These are phyloP conservation scores for Penicillium sp. DNA, from an alignment of 2,329 filamentous ascomycete genomes.

Conservation along the genomic window DNA sequence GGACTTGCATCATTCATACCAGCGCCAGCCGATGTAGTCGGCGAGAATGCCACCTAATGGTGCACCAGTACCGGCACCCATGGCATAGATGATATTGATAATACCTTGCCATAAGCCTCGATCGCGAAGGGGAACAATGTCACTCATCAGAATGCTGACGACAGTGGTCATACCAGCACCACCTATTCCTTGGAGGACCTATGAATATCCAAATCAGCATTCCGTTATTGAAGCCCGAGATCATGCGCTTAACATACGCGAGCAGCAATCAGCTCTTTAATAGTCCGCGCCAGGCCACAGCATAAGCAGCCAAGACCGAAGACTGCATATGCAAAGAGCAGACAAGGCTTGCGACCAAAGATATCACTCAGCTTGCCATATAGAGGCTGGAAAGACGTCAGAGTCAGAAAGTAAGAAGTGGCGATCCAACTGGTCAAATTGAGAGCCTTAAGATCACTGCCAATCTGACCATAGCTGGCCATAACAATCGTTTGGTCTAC, in stretches of 20 bases:
- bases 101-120: slow-evolving; percentile 71
- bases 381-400: slow-evolving; percentile 70
- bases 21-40: slow-evolving; percentile 71
- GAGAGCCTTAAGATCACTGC: slow-evolving; percentile 68
- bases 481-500: slow-evolving; percentile 75
- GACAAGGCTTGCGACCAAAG: slow-evolving; percentile 53
- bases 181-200: slow-evolving; percentile 60
- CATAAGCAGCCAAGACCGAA: slow-evolving; percentile 48
- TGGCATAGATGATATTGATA: slow-evolving; percentile 68
- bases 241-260: slow-evolving; percentile 41
- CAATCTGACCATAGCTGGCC: slow-evolving; percentile 73
- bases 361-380: slow-evolving; percentile 58
- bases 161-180: slow-evolving; percentile 70
- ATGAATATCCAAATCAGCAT: slow-evolving; percentile 10
- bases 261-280: slow-evolving; percentile 63
- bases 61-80: slow-evolving; percentile 65
- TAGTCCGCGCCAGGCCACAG: slow-evolving; percentile 60
- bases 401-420: slow-evolving; percentile 65
- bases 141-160: slow-evolving; percentile 65
- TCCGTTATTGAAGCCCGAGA: slow-evolving; percentile 37
- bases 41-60: slow-evolving; percentile 68
- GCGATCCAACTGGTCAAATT: slow-evolving; percentile 75
- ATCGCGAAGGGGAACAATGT: slow-evolving; percentile 66
- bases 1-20: slow-evolving; percentile 45
- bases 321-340: slow-evolving; percentile 50